Base-by-base conservation (phyloP, 177 flowering plant genomes). In the Tripterygium wilfordii region DNA sequence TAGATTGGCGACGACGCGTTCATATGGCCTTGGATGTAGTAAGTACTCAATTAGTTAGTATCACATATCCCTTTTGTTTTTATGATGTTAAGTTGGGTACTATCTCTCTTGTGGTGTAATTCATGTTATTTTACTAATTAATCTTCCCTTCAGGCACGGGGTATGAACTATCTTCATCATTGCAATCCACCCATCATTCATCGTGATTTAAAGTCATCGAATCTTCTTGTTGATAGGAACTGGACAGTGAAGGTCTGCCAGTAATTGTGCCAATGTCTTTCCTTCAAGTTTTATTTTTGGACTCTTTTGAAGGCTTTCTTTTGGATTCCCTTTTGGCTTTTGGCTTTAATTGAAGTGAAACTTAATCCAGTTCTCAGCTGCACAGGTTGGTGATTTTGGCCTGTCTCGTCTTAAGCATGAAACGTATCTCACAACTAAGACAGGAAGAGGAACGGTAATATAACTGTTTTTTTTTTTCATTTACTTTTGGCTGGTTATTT, bases 131-230 rank as follows among this genome's bases (percentile, higher is more conserved):
- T 10, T 20, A 26, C 3, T 45, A 42, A n/a, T 51, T 35, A 9
- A 32, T 45, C 27, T 23, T 46, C 48, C 53, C 18, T 53, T 30
- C 71, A 94, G 99, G 97, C 88, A 33, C 71, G 96, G 21, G 99
- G 99, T 37, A 67, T 94, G 88, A 94, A 87, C 61, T 90, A 94
- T 76, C 97, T 94, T 64, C 99, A 89, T 66, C 92, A 81, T 62
- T 80, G 63, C 70, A 87, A 69, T 38, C 99, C 99, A 19, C 96
- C 96, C 21, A 83, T 94, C 59, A 70, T 94, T 46, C 99, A 94
- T 57, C 85, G 99, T 36, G 97, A 94, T 66, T 67, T 94, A 56
- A 94, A 94, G 77, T 82, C 99, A 39, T 90, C 99, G 48, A 94
- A 94, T 75, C 80, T 94, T 37, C 71, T 94, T 27, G 97, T 94